Evolutionary conservation across 306 rosid genomes (phyloP), one percentile per base, ranked within the genome.

Genomic region (Ziziphus jujuba): DNA sequence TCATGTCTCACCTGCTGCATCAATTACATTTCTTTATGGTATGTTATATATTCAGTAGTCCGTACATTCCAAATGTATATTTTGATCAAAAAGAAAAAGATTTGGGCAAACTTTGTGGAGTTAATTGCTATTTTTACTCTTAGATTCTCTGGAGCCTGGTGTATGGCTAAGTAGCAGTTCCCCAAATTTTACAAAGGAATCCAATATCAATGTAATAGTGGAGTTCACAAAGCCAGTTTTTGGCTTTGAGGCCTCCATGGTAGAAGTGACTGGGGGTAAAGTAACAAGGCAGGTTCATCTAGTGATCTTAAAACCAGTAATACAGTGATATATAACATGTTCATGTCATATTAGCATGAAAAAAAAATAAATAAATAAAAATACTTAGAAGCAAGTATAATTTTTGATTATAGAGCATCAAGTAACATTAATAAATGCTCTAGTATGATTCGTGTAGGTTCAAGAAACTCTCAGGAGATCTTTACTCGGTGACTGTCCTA

Each of bases 141-240:
- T 60, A 87, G 95, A 87, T 82, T 56, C 73, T 6, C n/a, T 50
- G 48, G 70, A 76, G 65, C 85, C 95, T 1, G 59, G 71, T 22
- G 95, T 84, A 55, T 59, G 51, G 56, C 70, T 87, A 60, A 76
- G 87, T 72, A 82, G 88, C 23, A 72, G 82, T 64, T 80, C 90
- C 47, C 75, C 67, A 68, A 74, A 63, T 69, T 64, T 74, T 17
- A 74, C 87, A 6, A 82, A 70, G 88, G 80, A 82, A 52, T 44
- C 23, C 22, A 36, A 67, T 59, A 76, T 85, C 73, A 80, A 72
- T 54, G 73, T 85, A 22, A 54, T 85, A 69, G 90, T 69, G 51
- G 95, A 85, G 81, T 87, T 87, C 77, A 76, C 88, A 65, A 85
- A 85, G 63, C 95, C 95, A 12, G 90, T 87, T 21, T 87, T 87